Conservation (phyloP, 2,329 filamentous ascomycete genomes). For the Trichoderma hamatum region DNA sequence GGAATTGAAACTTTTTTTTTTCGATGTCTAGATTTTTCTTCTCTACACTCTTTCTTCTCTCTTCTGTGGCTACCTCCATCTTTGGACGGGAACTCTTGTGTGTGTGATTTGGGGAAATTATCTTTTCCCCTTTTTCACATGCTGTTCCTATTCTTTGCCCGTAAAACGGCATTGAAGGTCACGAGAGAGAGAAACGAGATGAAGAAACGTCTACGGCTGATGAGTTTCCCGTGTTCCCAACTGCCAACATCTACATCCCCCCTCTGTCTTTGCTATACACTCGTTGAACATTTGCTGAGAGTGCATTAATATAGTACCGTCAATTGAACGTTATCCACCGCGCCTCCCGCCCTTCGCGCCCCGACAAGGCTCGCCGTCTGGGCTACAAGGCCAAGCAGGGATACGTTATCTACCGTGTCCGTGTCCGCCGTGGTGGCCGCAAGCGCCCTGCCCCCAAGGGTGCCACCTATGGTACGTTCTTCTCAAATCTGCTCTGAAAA, state of each 20-base stretch:
- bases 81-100: not conserved
- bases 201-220: not conserved
- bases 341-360: conserved; percentile 94
- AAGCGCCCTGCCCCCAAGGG: conserved; percentile 96
- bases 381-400: conserved; percentile 99
- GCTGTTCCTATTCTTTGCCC: not conserved
- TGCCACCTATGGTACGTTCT: conserved; percentile 91
- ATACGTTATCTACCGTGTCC: conserved; percentile 99
- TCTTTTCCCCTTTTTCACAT: not conserved
- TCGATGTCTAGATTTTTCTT: conserved; percentile 10
- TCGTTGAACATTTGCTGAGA: conserved; percentile 99
- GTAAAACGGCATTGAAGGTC: not conserved
- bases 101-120: not conserved
- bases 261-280: conserved; percentile 76
- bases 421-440: conserved; percentile 97
- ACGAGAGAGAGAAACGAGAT: not conserved
- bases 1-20: not conserved
- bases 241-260: conserved; percentile 26
- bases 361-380: conserved; percentile 99
- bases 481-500: not conserved
- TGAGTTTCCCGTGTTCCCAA: not conserved
- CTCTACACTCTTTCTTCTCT: not conserved
- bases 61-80: not conserved
- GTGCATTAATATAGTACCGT: conserved; percentile 99
- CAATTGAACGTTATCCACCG: conserved; percentile 99